Evolutionary conservation across 1,284 basidiomycete species (phyloP).

Genomic region (Marasmius sp.): DNA sequence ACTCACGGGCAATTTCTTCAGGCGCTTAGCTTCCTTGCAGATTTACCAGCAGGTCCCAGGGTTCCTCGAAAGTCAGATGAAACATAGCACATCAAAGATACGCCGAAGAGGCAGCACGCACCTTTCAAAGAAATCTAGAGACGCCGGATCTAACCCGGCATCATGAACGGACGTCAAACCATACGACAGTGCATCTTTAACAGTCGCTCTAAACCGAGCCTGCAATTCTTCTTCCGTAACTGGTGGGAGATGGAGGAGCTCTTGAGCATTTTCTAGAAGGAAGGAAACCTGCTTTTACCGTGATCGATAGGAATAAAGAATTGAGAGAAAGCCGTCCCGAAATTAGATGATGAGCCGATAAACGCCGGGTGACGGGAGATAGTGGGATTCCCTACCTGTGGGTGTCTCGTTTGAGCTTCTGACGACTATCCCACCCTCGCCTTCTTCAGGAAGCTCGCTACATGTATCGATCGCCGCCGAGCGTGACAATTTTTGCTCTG

Average conservation of each 20-base stretch:
- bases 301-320: not conserved
- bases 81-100: not conserved
- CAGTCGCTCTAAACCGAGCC: not conserved
- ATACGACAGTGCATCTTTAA: constrained; percentile 10
- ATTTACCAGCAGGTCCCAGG: not conserved
- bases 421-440: constrained; percentile 8
- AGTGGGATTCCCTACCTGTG: not conserved
- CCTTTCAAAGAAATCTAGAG: constrained; percentile 9
- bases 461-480: not conserved
- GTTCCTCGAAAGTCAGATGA: constrained; percentile 1
- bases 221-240: constrained; percentile 6
- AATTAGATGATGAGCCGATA: not conserved
- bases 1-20: constrained; percentile 2
- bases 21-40: not conserved
- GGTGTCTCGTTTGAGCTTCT: constrained; percentile 23
- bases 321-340: constrained; percentile 11
- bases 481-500: constrained; percentile 3
- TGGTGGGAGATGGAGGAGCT: not conserved
- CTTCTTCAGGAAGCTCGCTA: constrained; percentile 9
- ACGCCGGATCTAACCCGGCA: constrained; percentile 8
- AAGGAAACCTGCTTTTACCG: constrained; percentile 46
- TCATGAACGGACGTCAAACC: constrained; percentile 12
- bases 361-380: too few species aligned
- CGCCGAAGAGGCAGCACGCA: not conserved
- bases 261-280: constrained; percentile 65